Conservation (phyloP, 371 early-diverging fungal species). For the Modicella reniformis region DNA sequence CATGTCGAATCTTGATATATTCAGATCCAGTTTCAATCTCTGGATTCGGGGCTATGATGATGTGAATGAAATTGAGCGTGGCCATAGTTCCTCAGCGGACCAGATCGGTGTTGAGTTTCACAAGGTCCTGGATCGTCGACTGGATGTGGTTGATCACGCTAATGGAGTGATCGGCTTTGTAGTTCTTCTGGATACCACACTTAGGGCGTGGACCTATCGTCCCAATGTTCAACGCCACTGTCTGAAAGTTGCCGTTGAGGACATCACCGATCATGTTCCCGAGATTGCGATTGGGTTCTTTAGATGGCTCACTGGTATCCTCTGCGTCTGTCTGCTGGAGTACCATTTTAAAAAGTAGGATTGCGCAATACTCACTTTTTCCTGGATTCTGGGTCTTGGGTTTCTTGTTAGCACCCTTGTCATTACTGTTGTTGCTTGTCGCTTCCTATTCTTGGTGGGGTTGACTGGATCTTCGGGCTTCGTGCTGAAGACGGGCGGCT, state of each 20-base stretch:
- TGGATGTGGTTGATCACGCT: not conserved
- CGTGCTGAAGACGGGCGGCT: no score
- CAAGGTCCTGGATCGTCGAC: not conserved
- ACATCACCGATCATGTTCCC: not conserved
- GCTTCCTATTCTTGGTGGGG: no score
- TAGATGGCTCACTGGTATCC: not conserved
- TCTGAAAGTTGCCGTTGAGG: not conserved
- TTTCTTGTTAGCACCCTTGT: no score
- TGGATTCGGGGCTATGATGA: constrained; percentile 3
- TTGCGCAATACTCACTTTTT: no score
- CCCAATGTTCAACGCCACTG: not conserved
- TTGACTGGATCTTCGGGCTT: no score
- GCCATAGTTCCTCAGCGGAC: not conserved
- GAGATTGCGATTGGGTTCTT: not conserved
- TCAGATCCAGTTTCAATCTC: not conserved
- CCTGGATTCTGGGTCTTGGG: no score
- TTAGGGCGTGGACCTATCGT: not conserved
- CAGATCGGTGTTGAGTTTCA: no score
- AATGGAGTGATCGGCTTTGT: not conserved
- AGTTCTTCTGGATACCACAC: not conserved
- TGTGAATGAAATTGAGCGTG: constrained; percentile 8
- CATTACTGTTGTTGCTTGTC: no score
- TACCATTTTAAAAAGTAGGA: no score
- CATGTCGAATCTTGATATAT: not conserved
- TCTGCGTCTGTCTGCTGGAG: not conserved